phyloP scores from a whole-genome alignment of 441 rosid species.

The Gossypium schwendimanii region DNA sequence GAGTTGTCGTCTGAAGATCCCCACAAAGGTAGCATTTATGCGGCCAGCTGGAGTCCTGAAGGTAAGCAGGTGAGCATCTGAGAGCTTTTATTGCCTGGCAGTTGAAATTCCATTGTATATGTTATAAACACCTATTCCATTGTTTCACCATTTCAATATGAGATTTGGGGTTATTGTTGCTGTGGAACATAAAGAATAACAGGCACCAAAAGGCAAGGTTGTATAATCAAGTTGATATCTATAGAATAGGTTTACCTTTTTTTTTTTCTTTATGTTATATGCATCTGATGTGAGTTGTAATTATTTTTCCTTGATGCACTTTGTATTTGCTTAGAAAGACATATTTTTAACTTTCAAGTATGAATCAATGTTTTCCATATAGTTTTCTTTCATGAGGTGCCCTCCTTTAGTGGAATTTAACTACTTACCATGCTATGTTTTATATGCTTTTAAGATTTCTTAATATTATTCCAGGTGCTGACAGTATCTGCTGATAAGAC shows the following conservation, averaged over 20 bases:
- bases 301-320: not conserved
- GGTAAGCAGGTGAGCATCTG: slow-evolving; percentile 59
- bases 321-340: slow-evolving; percentile 3
- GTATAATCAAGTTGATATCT: not conserved
- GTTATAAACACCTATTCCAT: not conserved
- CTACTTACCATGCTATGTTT: not conserved
- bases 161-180: not conserved
- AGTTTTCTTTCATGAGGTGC: not conserved
- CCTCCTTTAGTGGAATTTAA: not conserved
- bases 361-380: not conserved
- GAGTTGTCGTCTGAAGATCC: slow-evolving; percentile 68
- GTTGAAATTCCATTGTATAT: not conserved
- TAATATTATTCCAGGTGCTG: slow-evolving; percentile 43
- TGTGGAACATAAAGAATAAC: not conserved
- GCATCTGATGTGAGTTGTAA: not conserved
- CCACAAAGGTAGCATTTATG: slow-evolving; percentile 87
- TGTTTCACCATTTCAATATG: not conserved
- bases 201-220: not conserved
- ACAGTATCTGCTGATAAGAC: slow-evolving; percentile 97
- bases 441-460: slow-evolving; percentile 5
- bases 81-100: not conserved
- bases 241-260: not conserved
- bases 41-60: slow-evolving; percentile 91
- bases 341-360: not conserved
- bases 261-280: not conserved